Evolutionary conservation across 352 stramenopile species (phyloP), one percentile per base, ranked within the genome.

Genomic region (Globisporangium parvum): DNA sequence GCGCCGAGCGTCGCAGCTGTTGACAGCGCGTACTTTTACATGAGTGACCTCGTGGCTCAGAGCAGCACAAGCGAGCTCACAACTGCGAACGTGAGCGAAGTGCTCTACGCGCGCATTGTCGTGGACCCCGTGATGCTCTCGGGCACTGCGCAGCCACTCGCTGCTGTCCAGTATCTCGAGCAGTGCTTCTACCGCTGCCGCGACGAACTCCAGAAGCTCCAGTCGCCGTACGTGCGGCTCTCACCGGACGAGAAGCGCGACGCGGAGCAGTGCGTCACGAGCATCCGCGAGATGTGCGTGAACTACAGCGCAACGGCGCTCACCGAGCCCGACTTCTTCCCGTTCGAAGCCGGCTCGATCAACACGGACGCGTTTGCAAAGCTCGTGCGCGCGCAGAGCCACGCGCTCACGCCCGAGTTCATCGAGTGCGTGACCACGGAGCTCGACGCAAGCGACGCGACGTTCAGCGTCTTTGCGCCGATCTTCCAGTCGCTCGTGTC

Each of bases 311-410:
- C 85, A 3, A 95, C 85, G 10, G 70, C 79, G 17, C 66, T 95
- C 3, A 87, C 80, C 0, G 85, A 95, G 55, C 85, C 85, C 1
- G 85, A 95, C 20, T 91, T 95, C 58, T 93, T 95, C 51, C 83
- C 85, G 12, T 87, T 88, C 53, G 70, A 83, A 64, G 60, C 63
- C 23, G 73, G 73, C 10, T 77, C 76, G 23, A 76, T 90, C 42
- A 91, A 90, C 58, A 26, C 53, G 18, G 79, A 90, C 47, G 78
- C 81, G 21, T 53, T 93, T 15, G 81, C 90, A 39, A 88, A 87
- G 58, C 67, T 86, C 40, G 71, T 92, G 46, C 68, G 85, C 35
- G 46, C 65, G 0, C 78, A 90, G 35, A 60, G 60, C 10, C 80
- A 85, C 47, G 53, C 75, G 24, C 69, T 75, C 24, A 87, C 81